Evolutionary conservation across 1,284 basidiomycete genomes (phyloP), one percentile per base, ranked within the genome.

Genomic region (Leccinum solheimii): DNA sequence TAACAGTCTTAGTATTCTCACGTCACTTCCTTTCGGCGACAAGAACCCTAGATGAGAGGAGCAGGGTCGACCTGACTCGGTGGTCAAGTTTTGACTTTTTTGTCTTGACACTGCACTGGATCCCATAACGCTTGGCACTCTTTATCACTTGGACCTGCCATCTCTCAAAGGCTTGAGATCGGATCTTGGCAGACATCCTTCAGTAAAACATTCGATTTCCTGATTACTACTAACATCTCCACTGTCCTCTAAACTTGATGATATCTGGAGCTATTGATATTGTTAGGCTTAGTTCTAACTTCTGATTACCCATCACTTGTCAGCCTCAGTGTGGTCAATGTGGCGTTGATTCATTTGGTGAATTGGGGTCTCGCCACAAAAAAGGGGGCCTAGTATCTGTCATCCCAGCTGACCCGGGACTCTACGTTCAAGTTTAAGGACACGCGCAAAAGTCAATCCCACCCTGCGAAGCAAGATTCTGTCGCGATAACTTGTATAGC

Each of bases 401-500:
- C 32, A 32, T 32, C 32, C 32, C 32, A 32, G 32, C 32, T 32
- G 32, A 32, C 32, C 32, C 32, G 32, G 32, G 32, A 32, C 32
- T 32, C 32, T 32, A 32, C 32, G 62, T 21, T 66, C 76, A 55
- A 70, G 74, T 49, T 66, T 63, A 58, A 67, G 63, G 50, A 55
- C 34, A 38, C 62, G n/a, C 5, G 43, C 5, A 19, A 58, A 59
- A 16, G 36, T 49, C 10, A 5, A 5, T 23, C 45, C 50, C 9
- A 8, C 26, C 3, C 36, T 38, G 54, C 62, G 4, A 74, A 77
- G 58, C 80, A 81, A 63, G 84, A 85, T 56, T 80, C 85, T 3
- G 83, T 90, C 55, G 88, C 88, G 3, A 83, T 91, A 61, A 77
- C 89, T 56, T 88, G 88, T 9, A 90, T 90, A 86, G 83, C 86